These are phyloP conservation scores for Angomonas ambiguus DNA, from an alignment of 208 protist species.

Conservation along the genomic window DNA sequence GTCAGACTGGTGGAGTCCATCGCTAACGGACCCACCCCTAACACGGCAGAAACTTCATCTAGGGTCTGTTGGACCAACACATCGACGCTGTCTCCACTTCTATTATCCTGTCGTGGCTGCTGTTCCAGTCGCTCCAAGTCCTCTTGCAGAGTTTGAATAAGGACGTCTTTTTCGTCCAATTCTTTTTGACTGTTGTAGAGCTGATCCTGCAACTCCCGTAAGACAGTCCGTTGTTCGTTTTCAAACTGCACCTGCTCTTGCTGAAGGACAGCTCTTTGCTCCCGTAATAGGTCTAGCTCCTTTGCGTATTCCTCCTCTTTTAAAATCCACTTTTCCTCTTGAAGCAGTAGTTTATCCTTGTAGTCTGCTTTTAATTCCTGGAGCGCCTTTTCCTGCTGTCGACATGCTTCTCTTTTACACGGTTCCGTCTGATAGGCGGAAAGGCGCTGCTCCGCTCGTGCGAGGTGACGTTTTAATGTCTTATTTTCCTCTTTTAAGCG, in stretches of 20 bases:
- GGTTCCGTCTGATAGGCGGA: slow-evolving; percentile 11
- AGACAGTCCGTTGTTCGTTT: slow-evolving; percentile 25
- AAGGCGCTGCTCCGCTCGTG: slow-evolving; percentile 29
- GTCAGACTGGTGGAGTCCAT: slow-evolving; percentile 60
- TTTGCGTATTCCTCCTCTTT: slow-evolving; percentile 59
- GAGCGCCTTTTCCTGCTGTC: slow-evolving; percentile 35
- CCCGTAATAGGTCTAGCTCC: slow-evolving; percentile 54
- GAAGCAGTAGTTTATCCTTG: slow-evolving; percentile 16
- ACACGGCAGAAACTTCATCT: slow-evolving; percentile 18
- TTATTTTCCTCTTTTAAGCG: slow-evolving; percentile 44
- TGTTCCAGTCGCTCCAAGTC: slow-evolving; percentile 8
- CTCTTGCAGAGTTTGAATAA: slow-evolving; percentile 6
- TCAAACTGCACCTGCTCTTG: slow-evolving; percentile 24
- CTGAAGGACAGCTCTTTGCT: slow-evolving; percentile 31
- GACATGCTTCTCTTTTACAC: slow-evolving; percentile 62
- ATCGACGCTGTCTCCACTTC: slow-evolving; percentile 14
- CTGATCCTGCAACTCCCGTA: slow-evolving; percentile 34
- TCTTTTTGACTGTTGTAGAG: slow-evolving; percentile 14
- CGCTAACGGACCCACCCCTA: slow-evolving; percentile 26
- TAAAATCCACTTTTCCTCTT: slow-evolving; percentile 27
- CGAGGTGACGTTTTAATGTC: slow-evolving; percentile 32
- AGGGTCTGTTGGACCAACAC: slow-evolving; percentile 21
- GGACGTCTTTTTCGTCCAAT: slow-evolving; percentile 7
- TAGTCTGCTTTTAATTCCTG: slow-evolving; percentile 13
- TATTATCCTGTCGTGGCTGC: not conserved